Evolutionary conservation across 2,329 filamentous ascomycete genomes (phyloP).

Genomic region (Sclerotinia sclerotiorum): DNA sequence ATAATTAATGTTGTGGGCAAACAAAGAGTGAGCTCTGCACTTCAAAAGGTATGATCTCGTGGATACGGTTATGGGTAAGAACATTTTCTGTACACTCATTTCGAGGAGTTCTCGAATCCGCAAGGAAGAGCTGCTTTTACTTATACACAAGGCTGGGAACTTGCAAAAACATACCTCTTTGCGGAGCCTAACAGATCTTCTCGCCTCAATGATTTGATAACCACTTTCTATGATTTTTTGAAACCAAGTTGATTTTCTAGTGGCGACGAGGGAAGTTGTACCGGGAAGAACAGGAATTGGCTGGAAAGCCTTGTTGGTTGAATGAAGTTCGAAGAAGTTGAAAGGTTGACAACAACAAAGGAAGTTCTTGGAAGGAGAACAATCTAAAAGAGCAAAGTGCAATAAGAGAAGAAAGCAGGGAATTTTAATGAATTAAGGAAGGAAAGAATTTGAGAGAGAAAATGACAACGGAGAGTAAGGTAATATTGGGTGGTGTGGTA

Average conservation of each 20-base stretch:
- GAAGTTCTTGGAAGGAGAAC: conserved; percentile 6
- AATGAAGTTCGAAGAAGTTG: conserved; percentile 1
- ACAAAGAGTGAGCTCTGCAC: conserved; percentile 16
- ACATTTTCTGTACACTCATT: conserved; percentile 16
- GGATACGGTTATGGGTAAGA: conserved; percentile 16
- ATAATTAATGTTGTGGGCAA: conserved; percentile 17
- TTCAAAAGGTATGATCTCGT: conserved; percentile 19
- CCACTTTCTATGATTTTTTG: background rate
- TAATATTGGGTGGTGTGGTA: background rate
- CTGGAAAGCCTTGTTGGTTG: conserved; percentile 11
- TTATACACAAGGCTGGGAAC: conserved; percentile 15
- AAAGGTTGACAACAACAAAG: conserved; percentile 12
- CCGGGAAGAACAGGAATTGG: conserved; percentile 21
- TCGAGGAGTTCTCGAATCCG: conserved; percentile 22
- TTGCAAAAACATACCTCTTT: conserved; percentile 21
- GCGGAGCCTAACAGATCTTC: conserved; percentile 18
- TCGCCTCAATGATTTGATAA: conserved; percentile 9
- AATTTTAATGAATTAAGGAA: conserved; percentile 5
- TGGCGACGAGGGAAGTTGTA: background rate
- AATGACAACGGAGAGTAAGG: background rate
- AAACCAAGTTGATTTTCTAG: background rate
- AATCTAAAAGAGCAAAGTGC: conserved; percentile 5
- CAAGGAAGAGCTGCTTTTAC: conserved; percentile 18
- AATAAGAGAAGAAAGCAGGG: conserved; percentile 6
- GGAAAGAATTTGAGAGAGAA: conserved; percentile 4